Conservation (phyloP, 2,329 filamentous ascomycete genomes). For the Capronia coronata region DNA sequence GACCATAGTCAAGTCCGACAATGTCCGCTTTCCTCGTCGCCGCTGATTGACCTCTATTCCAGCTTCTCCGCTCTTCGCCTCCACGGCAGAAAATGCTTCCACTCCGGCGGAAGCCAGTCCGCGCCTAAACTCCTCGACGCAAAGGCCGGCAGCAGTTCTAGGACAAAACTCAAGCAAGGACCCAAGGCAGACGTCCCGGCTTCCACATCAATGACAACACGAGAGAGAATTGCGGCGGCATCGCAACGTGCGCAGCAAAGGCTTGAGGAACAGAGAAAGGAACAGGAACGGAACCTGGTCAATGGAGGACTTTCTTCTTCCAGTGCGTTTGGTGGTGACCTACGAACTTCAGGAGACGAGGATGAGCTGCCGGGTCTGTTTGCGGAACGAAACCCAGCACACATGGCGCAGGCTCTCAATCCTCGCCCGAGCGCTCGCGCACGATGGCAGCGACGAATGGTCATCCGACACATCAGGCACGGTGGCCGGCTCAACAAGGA, state of each 20-base stretch:
- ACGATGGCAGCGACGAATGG: constrained; percentile 76
- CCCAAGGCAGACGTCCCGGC: not conserved
- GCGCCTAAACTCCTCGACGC: constrained; percentile 1
- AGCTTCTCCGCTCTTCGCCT: constrained; percentile 12
- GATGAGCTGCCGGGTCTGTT: not conserved
- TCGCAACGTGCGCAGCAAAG: constrained; percentile 12
- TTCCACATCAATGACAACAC: constrained; percentile 5
- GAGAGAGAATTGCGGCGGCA: constrained; percentile 10
- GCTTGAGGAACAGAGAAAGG: constrained; percentile 8
- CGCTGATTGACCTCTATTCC: constrained; percentile 8
- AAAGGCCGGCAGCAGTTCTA: not conserved
- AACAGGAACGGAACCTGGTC: constrained; percentile 7
- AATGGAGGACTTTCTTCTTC: constrained; percentile 14
- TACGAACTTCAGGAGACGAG: constrained; percentile 6
- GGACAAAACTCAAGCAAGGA: not conserved
- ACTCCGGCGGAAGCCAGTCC: not conserved
- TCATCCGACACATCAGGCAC: constrained; percentile 66
- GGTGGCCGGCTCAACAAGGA: constrained; percentile 60
- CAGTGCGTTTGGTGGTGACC: constrained; percentile 17
- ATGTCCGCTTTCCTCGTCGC: not conserved
- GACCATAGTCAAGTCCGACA: not conserved
- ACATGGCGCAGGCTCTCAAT: constrained; percentile 61
- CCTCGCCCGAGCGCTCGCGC: constrained; percentile 66
- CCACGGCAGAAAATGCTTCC: constrained; percentile 1
- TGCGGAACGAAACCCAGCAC: constrained; percentile 42